Percentiles rank a stretch among this genome's conserved stretches.
Conservation (phyloP, 2,329 filamentous ascomycete species). For the Fusarium mundagurra region DNA sequence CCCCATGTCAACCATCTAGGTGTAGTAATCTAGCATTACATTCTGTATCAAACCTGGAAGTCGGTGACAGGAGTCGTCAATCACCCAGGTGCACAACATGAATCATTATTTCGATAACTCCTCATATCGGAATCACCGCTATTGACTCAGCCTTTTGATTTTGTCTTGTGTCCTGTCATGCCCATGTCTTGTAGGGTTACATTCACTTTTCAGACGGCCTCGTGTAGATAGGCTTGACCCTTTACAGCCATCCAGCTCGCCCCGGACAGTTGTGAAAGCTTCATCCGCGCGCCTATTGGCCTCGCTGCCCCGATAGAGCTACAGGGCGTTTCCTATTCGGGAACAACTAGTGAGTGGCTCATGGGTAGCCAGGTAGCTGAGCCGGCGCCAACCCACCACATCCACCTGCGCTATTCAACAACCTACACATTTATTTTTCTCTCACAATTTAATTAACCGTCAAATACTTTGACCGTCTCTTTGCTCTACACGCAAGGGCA, state of each 20-base stretch:
- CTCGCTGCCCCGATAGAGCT: constrained; percentile 29
- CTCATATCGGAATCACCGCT: constrained; percentile 29
- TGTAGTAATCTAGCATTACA: constrained; percentile 13
- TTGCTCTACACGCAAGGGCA: neutral
- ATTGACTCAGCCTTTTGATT: constrained; percentile 31
- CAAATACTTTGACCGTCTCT: constrained; percentile 23
- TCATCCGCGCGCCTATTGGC: constrained; percentile 45
- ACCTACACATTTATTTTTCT: neutral
- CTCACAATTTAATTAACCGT: neutral
- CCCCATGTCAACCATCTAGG: neutral
- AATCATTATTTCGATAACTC: constrained; percentile 14
- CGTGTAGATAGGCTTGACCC: constrained; percentile 32
- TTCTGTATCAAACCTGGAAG: neutral
- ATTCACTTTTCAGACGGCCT: constrained; percentile 38
- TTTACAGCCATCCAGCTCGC: constrained; percentile 43
- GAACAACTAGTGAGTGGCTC: constrained; percentile 42
- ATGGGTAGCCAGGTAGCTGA: constrained; percentile 41
- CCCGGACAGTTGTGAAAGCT: constrained; percentile 35
- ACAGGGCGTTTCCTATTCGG: constrained; percentile 36
- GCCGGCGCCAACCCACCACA: constrained; percentile 30
- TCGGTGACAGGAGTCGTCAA: neutral
- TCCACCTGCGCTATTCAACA: constrained; percentile 30
- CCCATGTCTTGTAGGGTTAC: constrained; percentile 24
- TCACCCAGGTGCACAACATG: neutral
- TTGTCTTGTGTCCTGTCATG: constrained; percentile 2